These are phyloP conservation scores for Eryngium alpinum DNA, from an alignment of 140 eudicot species.

Conservation along the genomic window DNA sequence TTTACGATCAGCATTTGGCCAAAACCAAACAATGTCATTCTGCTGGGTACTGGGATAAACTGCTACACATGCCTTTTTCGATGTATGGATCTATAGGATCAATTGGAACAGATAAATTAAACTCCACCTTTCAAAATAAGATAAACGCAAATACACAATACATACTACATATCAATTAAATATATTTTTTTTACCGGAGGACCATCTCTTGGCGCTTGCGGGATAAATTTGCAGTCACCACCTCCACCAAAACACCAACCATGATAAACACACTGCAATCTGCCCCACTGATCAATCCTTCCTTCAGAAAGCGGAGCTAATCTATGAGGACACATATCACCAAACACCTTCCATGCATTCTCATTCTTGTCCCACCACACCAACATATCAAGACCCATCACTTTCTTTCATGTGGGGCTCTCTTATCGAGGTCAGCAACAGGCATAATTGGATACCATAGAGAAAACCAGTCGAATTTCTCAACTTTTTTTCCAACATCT, in stretches of 20 bases:
- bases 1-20: constrained; percentile 65
- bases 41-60: constrained; percentile 75
- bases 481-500: constrained; percentile 18
- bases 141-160: too few relatives aligned
- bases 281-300: constrained; percentile 86
- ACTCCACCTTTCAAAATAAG: too few relatives aligned
- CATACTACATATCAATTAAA: too few relatives aligned
- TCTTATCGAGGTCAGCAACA: constrained; percentile 63
- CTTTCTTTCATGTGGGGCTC: constrained; percentile 70
- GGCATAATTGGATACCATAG: constrained; percentile 76
- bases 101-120: not conserved
- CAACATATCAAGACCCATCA: constrained; percentile 71
- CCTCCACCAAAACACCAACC: constrained; percentile 86
- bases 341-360: constrained; percentile 74
- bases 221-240: constrained; percentile 68
- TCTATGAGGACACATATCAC: constrained; percentile 73
- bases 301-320: constrained; percentile 86
- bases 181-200: too few relatives aligned
- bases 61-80: constrained; percentile 71
- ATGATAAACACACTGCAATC: constrained; percentile 90
- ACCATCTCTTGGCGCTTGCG: constrained; percentile 79
- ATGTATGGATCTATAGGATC: constrained; percentile 59
- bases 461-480: constrained; percentile 65
- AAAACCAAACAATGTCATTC: constrained; percentile 82
- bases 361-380: constrained; percentile 78